Evolutionary conservation across 2,329 filamentous ascomycete species (phyloP).

Genomic region (Fusarium sp.): DNA sequence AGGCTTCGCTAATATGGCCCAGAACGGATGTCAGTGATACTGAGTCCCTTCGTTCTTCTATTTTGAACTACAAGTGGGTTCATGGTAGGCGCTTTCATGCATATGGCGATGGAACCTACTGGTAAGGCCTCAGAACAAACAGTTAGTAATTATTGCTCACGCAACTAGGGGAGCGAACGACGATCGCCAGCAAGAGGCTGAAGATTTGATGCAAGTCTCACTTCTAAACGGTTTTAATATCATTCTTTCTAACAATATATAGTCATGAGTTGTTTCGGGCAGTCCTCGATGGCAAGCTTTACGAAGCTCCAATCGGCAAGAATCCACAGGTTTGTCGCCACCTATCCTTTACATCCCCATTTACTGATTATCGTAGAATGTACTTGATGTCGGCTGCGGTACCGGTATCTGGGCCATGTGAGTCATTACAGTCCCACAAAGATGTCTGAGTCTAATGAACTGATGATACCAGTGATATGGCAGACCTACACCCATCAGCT

Average conservation of each 20-base stretch:
- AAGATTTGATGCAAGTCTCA: slow-evolving; percentile 17
- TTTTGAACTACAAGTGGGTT: slow-evolving; percentile 27
- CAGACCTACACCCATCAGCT: slow-evolving; percentile 14
- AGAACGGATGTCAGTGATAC: slow-evolving; percentile 18
- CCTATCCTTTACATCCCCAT: rapidly evolving
- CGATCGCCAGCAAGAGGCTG: slow-evolving; percentile 25
- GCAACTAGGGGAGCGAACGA: slow-evolving; percentile 19
- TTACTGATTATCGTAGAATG: not conserved
- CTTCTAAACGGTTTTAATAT: rapidly evolving
- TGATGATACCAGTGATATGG: slow-evolving; percentile 1
- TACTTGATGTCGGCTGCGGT: slow-evolving; percentile 17
- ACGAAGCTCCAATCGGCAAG: slow-evolving; percentile 17
- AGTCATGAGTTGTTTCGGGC: slow-evolving; percentile 24
- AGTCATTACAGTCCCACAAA: not conserved
- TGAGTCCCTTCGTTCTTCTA: slow-evolving; percentile 16
- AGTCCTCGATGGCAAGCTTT: slow-evolving; percentile 16
- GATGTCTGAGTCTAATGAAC: too few species aligned
- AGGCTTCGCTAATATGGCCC: not conserved
- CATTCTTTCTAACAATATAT: not conserved
- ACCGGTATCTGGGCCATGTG: slow-evolving; percentile 29
- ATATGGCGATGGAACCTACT: slow-evolving; percentile 22
- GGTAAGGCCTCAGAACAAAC: not conserved
- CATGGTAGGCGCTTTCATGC: slow-evolving; percentile 20
- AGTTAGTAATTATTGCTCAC: not conserved
- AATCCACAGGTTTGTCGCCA: not conserved